Percentiles rank a stretch among this genome's conserved stretches.
These are phyloP conservation scores for Chaetomium tenue DNA, from an alignment of 495 filamentous ascomycete species.

Conservation along the genomic window DNA sequence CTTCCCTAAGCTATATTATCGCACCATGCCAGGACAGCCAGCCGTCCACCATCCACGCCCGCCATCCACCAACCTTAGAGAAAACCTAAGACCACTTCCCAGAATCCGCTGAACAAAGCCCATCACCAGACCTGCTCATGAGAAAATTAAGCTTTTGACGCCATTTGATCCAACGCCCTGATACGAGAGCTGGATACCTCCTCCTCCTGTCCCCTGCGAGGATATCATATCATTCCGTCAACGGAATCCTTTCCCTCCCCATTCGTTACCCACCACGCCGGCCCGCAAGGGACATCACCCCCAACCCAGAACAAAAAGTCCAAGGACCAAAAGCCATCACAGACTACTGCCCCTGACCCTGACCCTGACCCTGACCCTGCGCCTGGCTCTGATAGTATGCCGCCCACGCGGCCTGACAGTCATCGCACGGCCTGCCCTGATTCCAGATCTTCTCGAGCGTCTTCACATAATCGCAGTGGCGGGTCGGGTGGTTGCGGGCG, in stretches of 20 bases:
- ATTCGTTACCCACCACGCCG: too few species aligned
- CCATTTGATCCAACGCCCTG: neutral
- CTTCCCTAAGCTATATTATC: too few species aligned
- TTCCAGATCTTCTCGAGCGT: conserved; percentile 57
- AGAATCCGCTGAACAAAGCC: too few species aligned
- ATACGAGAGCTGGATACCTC: too few species aligned
- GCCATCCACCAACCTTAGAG: too few species aligned
- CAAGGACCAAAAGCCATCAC: neutral
- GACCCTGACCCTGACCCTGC: neutral
- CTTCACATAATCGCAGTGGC: conserved; percentile 61
- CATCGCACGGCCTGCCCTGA: conserved; percentile 40
- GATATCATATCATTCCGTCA: too few species aligned
- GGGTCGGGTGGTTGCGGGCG: conserved; percentile 63
- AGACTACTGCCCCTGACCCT: neutral
- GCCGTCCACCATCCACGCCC: too few species aligned
- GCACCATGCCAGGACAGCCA: too few species aligned
- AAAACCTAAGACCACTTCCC: too few species aligned
- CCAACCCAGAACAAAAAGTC: neutral
- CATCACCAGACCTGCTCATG: neutral
- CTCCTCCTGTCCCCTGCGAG: too few species aligned
- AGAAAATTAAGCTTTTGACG: neutral
- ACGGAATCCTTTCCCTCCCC: too few species aligned
- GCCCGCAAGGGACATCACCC: neutral
- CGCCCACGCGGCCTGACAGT: conserved; percentile 38
- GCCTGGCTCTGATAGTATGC: conserved; percentile 3